Evolutionary conservation across 768 basidiomycete genomes (phyloP).

Genomic region (Lactarius quietus): DNA sequence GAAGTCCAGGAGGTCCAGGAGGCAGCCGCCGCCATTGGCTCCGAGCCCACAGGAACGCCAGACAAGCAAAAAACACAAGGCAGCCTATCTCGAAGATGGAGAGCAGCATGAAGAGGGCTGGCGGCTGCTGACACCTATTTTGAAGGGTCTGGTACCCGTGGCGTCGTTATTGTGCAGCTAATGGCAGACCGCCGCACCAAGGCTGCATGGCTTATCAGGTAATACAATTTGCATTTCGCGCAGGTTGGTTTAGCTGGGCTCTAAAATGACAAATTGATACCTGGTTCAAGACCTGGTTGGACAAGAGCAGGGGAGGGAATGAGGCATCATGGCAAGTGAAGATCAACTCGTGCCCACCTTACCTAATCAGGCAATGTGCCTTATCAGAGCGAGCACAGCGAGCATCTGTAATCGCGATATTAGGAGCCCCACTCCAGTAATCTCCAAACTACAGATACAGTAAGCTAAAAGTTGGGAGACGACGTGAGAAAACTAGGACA

Average conservation of each 20-base stretch:
- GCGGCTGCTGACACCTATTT: not conserved
- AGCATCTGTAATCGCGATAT: too few relatives aligned
- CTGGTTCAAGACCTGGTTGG: too few relatives aligned
- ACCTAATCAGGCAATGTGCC: not conserved
- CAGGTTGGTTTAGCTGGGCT: not conserved
- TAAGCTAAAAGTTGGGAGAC: too few relatives aligned
- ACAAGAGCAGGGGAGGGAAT: not conserved
- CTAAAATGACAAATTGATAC: not conserved
- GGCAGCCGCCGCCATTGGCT: constrained; percentile 3
- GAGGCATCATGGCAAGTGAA: not conserved
- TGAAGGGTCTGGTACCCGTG: not conserved
- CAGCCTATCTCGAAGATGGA: not conserved
- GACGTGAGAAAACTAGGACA: not conserved
- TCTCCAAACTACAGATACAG: too few relatives aligned
- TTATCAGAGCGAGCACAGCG: not conserved
- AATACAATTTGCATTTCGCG: not conserved
- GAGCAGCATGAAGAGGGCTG: not conserved
- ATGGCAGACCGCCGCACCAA: not conserved
- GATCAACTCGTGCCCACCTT: not conserved
- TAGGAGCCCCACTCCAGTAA: not conserved
- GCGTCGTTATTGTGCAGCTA: not conserved
- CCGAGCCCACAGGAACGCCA: not conserved
- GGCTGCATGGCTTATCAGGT: not conserved
- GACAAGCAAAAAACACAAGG: not conserved
- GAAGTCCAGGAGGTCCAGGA: constrained; percentile 18